These are phyloP conservation scores for Baeospora myosura DNA, from an alignment of 1,284 basidiomycete species.

Conservation along the genomic window DNA sequence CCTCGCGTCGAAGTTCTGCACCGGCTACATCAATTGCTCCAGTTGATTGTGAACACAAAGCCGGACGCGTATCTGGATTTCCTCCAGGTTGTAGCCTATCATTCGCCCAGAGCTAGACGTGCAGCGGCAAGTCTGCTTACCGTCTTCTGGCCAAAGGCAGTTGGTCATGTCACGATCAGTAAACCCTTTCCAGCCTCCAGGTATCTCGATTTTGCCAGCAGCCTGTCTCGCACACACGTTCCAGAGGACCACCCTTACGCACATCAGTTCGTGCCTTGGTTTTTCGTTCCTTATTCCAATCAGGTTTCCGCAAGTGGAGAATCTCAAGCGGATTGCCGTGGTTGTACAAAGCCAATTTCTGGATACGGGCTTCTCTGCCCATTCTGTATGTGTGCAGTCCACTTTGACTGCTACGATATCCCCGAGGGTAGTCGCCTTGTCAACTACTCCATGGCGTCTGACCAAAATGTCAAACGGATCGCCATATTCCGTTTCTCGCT, in stretches of 20 bases:
- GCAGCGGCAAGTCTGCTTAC: constrained; percentile 49
- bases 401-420: constrained; percentile 69
- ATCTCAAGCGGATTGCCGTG: constrained; percentile 43
- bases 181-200: constrained; percentile 38
- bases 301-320: too few species aligned
- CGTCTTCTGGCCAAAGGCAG: constrained; percentile 57
- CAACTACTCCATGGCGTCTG: constrained; percentile 41
- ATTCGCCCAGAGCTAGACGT: constrained; percentile 45
- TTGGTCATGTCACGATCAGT: constrained; percentile 59
- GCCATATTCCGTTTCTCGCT: constrained; percentile 57
- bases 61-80: constrained; percentile 64
- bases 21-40: constrained; percentile 50
- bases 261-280: constrained; percentile 67
- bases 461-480: constrained; percentile 42
- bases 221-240: constrained; percentile 7
- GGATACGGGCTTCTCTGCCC: constrained; percentile 63
- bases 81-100: constrained; percentile 63
- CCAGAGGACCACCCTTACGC: constrained; percentile 31
- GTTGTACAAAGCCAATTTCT: constrained; percentile 41
- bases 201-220: constrained; percentile 19
- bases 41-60: constrained; percentile 53
- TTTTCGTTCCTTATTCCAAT: constrained; percentile 41
- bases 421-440: constrained; percentile 52
- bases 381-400: constrained; percentile 56
- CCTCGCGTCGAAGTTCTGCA: constrained; percentile 33